Conservation (phyloP, 139 green algal genomes). For the Chlamydomonas sp. region DNA sequence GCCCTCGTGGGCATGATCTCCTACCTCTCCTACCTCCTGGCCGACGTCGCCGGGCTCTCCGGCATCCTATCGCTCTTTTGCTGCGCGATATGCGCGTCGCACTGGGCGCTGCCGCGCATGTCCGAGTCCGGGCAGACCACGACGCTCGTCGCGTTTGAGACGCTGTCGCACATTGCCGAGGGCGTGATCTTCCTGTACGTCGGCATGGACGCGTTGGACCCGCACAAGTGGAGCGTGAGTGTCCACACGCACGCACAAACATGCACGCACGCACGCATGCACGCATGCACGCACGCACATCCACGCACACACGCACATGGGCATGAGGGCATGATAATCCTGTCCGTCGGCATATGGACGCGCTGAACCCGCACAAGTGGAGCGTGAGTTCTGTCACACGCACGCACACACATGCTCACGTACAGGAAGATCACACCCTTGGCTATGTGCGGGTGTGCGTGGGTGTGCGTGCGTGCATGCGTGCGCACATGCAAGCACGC, state of each 20-base stretch:
- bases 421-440: too few relatives aligned
- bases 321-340: too few relatives aligned
- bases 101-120: slow-evolving; percentile 67
- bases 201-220: slow-evolving; percentile 72
- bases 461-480: too few relatives aligned
- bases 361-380: too few relatives aligned
- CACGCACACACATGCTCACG: too few relatives aligned
- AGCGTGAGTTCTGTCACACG: too few relatives aligned
- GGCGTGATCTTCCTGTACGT: slow-evolving; percentile 79
- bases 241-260: background rate
- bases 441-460: too few relatives aligned
- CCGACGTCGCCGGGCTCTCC: slow-evolving; percentile 69
- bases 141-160: slow-evolving; percentile 47
- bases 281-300: background rate
- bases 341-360: too few relatives aligned
- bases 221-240: slow-evolving; percentile 54
- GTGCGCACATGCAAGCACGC: too few relatives aligned
- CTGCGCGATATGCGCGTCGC: slow-evolving; percentile 61
- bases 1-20: slow-evolving; percentile 54
- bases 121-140: slow-evolving; percentile 5
- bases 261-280: background rate
- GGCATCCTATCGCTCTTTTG: slow-evolving; percentile 87
- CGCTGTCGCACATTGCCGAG: slow-evolving; percentile 44
- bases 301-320: background rate
- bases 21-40: slow-evolving; percentile 71